Base-by-base conservation (phyloP, 768 basidiomycete species). In the Pisolithus microcarpus region DNA sequence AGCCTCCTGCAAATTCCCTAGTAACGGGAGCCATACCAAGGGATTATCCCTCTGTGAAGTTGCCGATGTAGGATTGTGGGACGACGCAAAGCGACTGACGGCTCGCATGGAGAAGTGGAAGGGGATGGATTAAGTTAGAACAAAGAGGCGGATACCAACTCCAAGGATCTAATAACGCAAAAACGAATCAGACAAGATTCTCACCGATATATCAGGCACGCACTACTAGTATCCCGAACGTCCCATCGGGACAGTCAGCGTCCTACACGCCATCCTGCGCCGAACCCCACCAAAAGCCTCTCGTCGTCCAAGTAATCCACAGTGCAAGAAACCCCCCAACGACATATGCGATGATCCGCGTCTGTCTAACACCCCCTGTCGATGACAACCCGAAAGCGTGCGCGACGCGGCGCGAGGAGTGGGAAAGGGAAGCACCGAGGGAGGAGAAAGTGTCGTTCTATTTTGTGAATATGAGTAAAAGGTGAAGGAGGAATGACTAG, bases 361-460 rank as follows among this genome's bases (percentile, higher is more conserved):
- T 84, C 38, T 84, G 81, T 64, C 81, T 84, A 38, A 87, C 70
- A 11, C 83, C 77, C 1, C 85, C 82, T 28, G 78, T 68, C 5
- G 79, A 78, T 16, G 52, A 10, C 45, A 84, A 73, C 18, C 88
- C 88, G 57, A 90, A 90, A 1, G 84, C 86, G 51, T 85, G 80
- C 15, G 77, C 79, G 11, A 84, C 85, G 49, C 84, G 78, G 50
- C 79, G 76, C 7, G 85, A 82, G 0, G 88, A 82, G 52, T 85
- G 80, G 1, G 79, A 69, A 18, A 91, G 72, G 1, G 80, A 75
- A 19, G 71, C 67, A 24, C 78, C 80, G 54, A 91, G 84, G 2
- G 79, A 77, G 13, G 74, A 72, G 67, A 91, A 90, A 1, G 77
- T 72, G 61, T 87, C 78, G 23, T 77, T 74, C 86, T 88, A 57